Percentiles rank a stretch among this genome's conserved stretches.
phyloP scores from a whole-genome alignment of 768 basidiomycete genomes.

The Russula griseocarnosa region DNA sequence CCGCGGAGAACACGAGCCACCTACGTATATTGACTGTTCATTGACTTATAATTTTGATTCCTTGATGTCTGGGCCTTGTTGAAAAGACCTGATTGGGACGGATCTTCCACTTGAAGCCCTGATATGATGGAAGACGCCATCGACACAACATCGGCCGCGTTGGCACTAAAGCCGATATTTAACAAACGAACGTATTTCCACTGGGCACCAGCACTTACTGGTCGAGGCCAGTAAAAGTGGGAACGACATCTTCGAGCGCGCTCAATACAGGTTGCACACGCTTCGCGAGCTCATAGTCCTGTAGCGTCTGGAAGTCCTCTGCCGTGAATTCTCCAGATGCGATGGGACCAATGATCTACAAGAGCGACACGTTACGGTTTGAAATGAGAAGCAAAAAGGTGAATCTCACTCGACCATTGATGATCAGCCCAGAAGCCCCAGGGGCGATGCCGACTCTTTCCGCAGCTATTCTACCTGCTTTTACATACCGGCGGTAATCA shows the following conservation, averaged over 20 bases:
- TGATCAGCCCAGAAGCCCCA: slow-evolving; percentile 59
- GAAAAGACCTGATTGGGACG: slow-evolving; percentile 67
- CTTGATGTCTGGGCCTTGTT: slow-evolving; percentile 60
- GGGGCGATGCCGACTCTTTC: slow-evolving; percentile 55
- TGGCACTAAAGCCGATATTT: slow-evolving; percentile 39
- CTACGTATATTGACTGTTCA: slow-evolving; percentile 65
- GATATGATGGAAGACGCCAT: slow-evolving; percentile 70
- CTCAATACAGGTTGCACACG: slow-evolving; percentile 64
- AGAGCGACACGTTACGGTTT: slow-evolving; percentile 1
- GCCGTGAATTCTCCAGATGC: slow-evolving; percentile 52
- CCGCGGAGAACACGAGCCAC: slow-evolving; percentile 30
- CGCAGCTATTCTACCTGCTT: slow-evolving; percentile 45
- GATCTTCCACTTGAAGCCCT: slow-evolving; percentile 65
- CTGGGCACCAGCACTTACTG: slow-evolving; percentile 1
- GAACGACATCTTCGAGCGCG: slow-evolving; percentile 56
- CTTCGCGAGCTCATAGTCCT: slow-evolving; percentile 68
- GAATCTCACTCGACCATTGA: slow-evolving; percentile 77
- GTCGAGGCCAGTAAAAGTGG: slow-evolving; percentile 19
- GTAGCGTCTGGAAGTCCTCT: slow-evolving; percentile 70
- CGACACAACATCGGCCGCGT: slow-evolving; percentile 57
- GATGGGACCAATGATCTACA: slow-evolving; percentile 76
- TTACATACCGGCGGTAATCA: slow-evolving; percentile 44
- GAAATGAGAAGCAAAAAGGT: neutral
- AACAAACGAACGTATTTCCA: neutral
- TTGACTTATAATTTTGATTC: slow-evolving; percentile 51